Percentiles rank a stretch among this genome's conserved stretches.
Conservation (phyloP, 768 basidiomycete species). For the Calocybe gangraenosa region DNA sequence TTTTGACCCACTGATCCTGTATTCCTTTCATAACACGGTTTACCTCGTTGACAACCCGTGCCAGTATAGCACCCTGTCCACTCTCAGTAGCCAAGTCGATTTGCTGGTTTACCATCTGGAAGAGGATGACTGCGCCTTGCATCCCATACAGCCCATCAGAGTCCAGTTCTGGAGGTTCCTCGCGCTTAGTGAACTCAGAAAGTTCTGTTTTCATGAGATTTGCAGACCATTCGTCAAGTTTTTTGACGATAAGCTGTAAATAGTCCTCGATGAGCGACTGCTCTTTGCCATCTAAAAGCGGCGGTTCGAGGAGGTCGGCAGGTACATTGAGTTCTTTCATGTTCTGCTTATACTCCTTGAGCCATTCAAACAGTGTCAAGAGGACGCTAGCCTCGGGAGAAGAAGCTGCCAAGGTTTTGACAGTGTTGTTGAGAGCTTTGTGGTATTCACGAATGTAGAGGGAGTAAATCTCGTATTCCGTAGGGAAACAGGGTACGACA, state of each 20-base stretch:
- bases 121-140: conserved; percentile 91
- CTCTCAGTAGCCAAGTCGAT: conserved; percentile 93
- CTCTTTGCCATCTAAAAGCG: conserved; percentile 93
- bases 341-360: conserved; percentile 91
- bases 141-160: conserved; percentile 87
- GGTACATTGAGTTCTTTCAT: conserved; percentile 93
- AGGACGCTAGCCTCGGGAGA: conserved; percentile 88
- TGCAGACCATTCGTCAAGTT: conserved; percentile 94
- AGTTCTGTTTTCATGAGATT: conserved; percentile 93
- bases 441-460: conserved; percentile 88
- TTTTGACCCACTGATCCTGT: conserved; percentile 84
- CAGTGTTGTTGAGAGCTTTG: conserved; percentile 68
- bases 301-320: conserved; percentile 77
- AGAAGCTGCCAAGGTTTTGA: conserved; percentile 65
- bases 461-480: conserved; percentile 85
- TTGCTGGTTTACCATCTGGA: conserved; percentile 98
- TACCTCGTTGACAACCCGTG: conserved; percentile 83
- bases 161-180: conserved; percentile 85
- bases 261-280: conserved; percentile 94
- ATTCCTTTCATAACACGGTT: conserved; percentile 86
- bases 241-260: conserved; percentile 85
- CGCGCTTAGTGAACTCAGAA: conserved; percentile 76
- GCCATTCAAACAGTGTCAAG: conserved; percentile 85
- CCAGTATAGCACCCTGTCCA: conserved; percentile 89
- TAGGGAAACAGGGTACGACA: conserved; percentile 87